These are phyloP conservation scores for Tulasnella sp. DNA, from an alignment of 768 basidiomycete genomes.

Conservation along the genomic window DNA sequence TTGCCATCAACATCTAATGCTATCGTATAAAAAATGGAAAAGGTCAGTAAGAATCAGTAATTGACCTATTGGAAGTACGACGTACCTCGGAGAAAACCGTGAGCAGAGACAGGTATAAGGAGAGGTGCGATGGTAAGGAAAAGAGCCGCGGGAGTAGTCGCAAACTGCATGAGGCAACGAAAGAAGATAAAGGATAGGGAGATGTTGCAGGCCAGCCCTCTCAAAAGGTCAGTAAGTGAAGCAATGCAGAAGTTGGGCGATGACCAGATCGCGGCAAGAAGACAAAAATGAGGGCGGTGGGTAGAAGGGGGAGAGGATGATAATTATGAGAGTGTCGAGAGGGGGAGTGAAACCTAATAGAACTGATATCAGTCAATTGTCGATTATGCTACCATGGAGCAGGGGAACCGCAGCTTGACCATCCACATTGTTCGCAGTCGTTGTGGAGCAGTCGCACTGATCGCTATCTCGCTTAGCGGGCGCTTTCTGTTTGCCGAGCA, in stretches of 20 bases:
- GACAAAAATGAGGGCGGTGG: not conserved
- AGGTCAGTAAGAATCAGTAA: not conserved
- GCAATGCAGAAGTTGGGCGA: not conserved
- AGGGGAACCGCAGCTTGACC: too few species aligned
- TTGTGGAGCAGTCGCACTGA: too few species aligned
- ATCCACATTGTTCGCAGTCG: too few species aligned
- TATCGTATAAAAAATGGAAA: not conserved
- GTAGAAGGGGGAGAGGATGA: not conserved
- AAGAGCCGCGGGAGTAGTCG: not conserved
- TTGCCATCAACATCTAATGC: slow-evolving; percentile 36
- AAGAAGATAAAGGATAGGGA: not conserved
- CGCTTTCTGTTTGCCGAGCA: too few species aligned
- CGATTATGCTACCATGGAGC: too few species aligned
- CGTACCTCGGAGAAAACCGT: slow-evolving; percentile 10
- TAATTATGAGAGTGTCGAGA: not conserved
- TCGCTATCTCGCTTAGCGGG: too few species aligned
- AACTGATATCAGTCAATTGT: too few species aligned
- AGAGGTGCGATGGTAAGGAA: not conserved
- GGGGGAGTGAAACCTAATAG: too few species aligned
- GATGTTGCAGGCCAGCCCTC: not conserved
- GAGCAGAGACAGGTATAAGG: not conserved
- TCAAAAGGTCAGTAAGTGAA: too few species aligned
- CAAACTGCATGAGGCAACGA: not conserved
- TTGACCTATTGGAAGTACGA: not conserved
- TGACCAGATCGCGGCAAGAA: slow-evolving; percentile 6